These are phyloP conservation scores for Butyriboletus loyo DNA, from an alignment of 768 basidiomycete genomes.

Conservation along the genomic window DNA sequence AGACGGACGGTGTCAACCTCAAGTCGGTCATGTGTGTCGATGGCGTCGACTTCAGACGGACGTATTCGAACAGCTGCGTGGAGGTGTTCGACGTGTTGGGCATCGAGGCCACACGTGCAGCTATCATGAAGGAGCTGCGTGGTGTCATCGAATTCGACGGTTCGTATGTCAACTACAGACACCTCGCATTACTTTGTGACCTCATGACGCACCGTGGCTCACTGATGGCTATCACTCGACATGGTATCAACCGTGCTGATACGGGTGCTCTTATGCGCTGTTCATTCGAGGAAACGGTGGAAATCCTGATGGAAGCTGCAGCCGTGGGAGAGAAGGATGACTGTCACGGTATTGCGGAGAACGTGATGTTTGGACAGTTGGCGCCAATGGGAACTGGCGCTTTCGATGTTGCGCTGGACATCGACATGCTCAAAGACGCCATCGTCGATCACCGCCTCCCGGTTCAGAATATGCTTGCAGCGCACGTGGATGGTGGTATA, in stretches of 20 bases:
- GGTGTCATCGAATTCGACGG: constrained; percentile 98
- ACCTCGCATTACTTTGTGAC: constrained; percentile 94
- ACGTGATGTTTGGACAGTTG: constrained; percentile 98
- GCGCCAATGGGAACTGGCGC: constrained; percentile 99
- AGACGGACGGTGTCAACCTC: constrained; percentile 95
- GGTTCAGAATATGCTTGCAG: constrained; percentile 74
- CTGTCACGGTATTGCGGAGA: constrained; percentile 98
- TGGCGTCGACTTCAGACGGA: constrained; percentile 89
- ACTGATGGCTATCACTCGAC: constrained; percentile 98
- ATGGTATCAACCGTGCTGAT: constrained; percentile 98
- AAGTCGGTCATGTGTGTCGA: constrained; percentile 94
- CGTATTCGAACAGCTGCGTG: constrained; percentile 95
- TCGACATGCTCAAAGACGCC: constrained; percentile 98
- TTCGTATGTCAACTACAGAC: constrained; percentile 98
- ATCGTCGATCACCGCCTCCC: constrained; percentile 95
- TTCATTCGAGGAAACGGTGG: constrained; percentile 99
- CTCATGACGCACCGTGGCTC: constrained; percentile 95
- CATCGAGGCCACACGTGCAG: constrained; percentile 94
- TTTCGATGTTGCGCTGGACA: constrained; percentile 93
- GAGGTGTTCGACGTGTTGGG: constrained; percentile 94
- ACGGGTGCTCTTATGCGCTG: constrained; percentile 99
- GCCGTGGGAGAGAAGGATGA: constrained; percentile 98
- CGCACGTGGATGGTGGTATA: constrained; percentile 83
- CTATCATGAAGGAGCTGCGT: constrained; percentile 91
- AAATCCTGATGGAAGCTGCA: constrained; percentile 98